A percentile compares a stretch with the other conserved stretches of the same genome.
Evolutionary conservation across 164 flowering plant species (phyloP).

Genomic region (Malania oleifera): DNA sequence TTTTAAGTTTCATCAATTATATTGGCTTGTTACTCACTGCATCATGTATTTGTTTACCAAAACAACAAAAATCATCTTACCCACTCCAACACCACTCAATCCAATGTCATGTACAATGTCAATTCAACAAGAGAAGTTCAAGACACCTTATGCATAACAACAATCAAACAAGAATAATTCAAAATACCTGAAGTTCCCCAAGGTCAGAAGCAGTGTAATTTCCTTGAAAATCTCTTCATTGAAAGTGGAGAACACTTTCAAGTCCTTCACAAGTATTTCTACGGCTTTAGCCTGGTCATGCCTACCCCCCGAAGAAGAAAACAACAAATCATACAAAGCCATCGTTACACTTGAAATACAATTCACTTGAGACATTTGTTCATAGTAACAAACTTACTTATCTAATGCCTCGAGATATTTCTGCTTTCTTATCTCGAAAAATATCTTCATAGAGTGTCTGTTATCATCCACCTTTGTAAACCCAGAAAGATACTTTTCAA

Average conservation of each 20-base stretch:
- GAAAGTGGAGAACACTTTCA: conserved; percentile 29
- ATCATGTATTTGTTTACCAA: too few species aligned
- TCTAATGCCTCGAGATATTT: conserved; percentile 53
- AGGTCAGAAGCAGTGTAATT: conserved; percentile 25
- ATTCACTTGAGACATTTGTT: too few species aligned
- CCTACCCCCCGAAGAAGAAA: conserved; percentile 13
- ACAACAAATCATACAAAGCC: neutral
- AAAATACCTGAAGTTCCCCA: conserved; percentile 30
- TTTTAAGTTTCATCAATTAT: too few species aligned
- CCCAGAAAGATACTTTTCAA: conserved; percentile 40
- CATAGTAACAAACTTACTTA: too few species aligned
- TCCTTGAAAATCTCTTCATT: conserved; percentile 30
- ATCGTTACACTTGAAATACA: too few species aligned
- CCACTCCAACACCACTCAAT: neutral
- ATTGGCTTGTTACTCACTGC: too few species aligned
- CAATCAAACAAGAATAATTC: neutral
- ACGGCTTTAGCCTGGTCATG: conserved; percentile 27
- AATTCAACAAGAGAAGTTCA: neutral
- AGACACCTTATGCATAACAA: conserved; percentile 14
- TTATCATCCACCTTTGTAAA: conserved; percentile 47
- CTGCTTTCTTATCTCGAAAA: conserved; percentile 41
- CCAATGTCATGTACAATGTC: neutral
- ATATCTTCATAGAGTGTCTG: conserved; percentile 33
- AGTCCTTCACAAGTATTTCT: conserved; percentile 27
- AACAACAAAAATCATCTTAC: too few species aligned